Evolutionary conservation across 75 land plant species (phyloP), one percentile per base, ranked within the genome.

Genomic region (Gnetum montanum): DNA sequence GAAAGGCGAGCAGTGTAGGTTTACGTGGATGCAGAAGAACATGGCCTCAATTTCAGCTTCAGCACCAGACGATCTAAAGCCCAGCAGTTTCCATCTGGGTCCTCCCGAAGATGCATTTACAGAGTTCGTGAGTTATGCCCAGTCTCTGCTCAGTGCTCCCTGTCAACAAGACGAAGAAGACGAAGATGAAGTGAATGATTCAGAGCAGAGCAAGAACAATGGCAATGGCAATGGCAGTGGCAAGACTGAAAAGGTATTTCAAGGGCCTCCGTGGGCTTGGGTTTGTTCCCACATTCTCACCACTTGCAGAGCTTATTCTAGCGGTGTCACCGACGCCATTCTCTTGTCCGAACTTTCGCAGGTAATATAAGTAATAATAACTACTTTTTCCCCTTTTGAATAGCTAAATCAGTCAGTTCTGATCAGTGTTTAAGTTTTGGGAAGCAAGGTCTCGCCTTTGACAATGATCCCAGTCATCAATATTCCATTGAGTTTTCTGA

Each of bases 261-360:
- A n/a, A n/a, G 66, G 65, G 13, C 76, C 84, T 8, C 66, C 83
- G 0, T 91, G 97, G 97, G 69, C 77, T 43, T 91, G 97, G 93
- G 73, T 84, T 33, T 75, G 60, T 20, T 66, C 67, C 54, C 75
- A 88, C 7, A 67, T 84, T 15, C 78, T 91, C 27, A 72, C 66
- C 18, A 78, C 89, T 34, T 85, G 84, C 47, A 33, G 64, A 3
- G 72, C 88, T n/a, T 87, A 87, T 43, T 76, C 93, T 19, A 86
- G 85, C 57, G 88, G 93, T 13, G 93, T 87, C 54, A 91, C 97
- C 6, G 8, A 77, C 31, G 93, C 85, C 0, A 91, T 91, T 58
- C 75, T 91, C 7, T 80, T 91, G 49, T 83, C 93, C 51, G 88
- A 91, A 38, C 80, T 91, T 38, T 69, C 70, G 41, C 82, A 83